Base-by-base conservation (phyloP, 2,329 filamentous ascomycete species). In the Fusarium pseudoanthophilum region DNA sequence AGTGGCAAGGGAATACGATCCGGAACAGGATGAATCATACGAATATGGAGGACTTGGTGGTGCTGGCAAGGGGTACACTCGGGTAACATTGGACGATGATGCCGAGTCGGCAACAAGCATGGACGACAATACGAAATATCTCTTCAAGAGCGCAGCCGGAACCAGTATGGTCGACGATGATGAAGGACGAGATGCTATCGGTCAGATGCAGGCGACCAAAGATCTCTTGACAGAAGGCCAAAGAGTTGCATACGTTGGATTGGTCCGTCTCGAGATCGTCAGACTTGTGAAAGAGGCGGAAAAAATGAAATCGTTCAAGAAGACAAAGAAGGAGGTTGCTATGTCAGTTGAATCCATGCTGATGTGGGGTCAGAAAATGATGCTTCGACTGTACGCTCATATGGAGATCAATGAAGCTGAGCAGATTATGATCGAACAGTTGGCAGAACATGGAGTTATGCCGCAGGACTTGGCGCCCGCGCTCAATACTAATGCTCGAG, bases 341-440 rank as follows among this genome's bases (percentile, higher is more conserved):
- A 84, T 92, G 69, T 90, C 93, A 1, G 85, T 91, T 16, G 96
- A 98, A 81, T 89, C 91, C 40, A 92, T 93, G 84, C 92, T 92
- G 82, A 98, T 98, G 93, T 99, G 95, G 95, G 91, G 93, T 64
- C 96, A 99, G 81, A 97, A 97, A 84, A 97, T 97, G 88, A 99
- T 99, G 95, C 91, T 98, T 68, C 91, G 95, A 30, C 82, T 99
- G 18, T 99, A 98, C 81, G 86, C 90, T 18, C 96, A 99, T 82
- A 99, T 99, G 96, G 96, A 99, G 68, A 97, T 99, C 78, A 95
- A 92, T 78, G 86, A 92, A 28, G 92, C 90, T 20, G 96, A 99
- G 83, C 96, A 99, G 85, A 87, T 99, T 81, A 99, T 99, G 96
- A 98, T 99, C 75, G 96, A 99, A 84, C 96, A 99, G 82, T 87